Percentiles rank a stretch among this genome's conserved stretches.
Conservation (phyloP, 345 rosid species). For the Pistacia vera region DNA sequence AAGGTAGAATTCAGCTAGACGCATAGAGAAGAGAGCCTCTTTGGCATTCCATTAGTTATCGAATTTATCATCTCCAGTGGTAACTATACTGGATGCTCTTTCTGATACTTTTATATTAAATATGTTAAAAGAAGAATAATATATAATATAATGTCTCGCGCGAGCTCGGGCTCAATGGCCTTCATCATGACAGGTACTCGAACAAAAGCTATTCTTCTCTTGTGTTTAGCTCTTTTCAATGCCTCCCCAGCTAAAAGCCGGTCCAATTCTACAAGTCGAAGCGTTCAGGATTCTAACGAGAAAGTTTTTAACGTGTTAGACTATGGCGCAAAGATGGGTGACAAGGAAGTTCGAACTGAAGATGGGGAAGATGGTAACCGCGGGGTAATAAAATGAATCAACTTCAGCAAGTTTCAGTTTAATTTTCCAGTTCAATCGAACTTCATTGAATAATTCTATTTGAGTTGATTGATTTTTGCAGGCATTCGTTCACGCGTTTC, state of each 20-base stretch:
- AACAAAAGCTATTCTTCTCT: background rate
- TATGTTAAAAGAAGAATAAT: background rate
- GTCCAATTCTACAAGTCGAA: background rate
- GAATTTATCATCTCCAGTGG: background rate
- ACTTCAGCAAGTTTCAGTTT: too few species aligned
- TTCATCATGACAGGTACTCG: constrained; percentile 6
- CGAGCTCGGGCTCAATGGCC: constrained; percentile 2
- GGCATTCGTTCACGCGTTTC: constrained; percentile 43
- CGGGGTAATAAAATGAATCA: constrained; percentile 22
- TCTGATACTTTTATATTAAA: background rate
- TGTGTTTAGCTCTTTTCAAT: constrained; percentile 1
- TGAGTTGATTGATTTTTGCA: background rate
- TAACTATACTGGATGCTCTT: background rate
- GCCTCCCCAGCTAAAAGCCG: background rate
- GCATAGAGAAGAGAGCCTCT: background rate
- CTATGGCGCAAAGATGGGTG: constrained; percentile 39
- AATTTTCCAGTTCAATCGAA: background rate
- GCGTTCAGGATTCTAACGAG: constrained; percentile 24
- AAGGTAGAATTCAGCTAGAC: background rate
- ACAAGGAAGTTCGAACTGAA: constrained; percentile 20
- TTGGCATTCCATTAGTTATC: background rate
- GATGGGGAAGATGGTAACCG: constrained; percentile 16
- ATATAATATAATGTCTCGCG: too few species aligned
- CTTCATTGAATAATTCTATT: background rate
- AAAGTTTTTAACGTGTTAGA: constrained; percentile 42